Base-by-base conservation (phyloP, 148 eudicot species). In the Arctostaphylos glauca region DNA sequence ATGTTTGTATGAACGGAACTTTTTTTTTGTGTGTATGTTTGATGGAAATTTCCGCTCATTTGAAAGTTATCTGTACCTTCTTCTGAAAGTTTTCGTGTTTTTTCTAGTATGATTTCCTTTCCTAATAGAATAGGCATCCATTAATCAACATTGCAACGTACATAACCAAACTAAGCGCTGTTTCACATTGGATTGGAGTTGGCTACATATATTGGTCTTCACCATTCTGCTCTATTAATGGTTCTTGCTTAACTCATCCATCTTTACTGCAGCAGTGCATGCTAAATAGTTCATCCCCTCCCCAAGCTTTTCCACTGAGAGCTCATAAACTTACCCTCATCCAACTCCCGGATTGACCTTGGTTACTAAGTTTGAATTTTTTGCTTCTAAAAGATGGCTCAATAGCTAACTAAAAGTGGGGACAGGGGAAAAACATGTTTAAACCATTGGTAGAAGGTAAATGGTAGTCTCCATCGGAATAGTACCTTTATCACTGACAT, bases 1-100 rank as follows among this genome's bases (percentile, higher is more conserved):
- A 41, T 62, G 54, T 76, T 71, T 84, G 55, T 78, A 31, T 53
- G 48, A 16, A 75, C 82, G 80, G 58, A 74, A 76, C 47, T 68
- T 84, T 75, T 9, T 47, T 18, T 31, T 31, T 31, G 0, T 31
- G 0, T 31, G 38, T n/a, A n/a, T 31, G 38, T 31, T 31, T 31
- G 38, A 31, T 31, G 38, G 38, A 31, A 31, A 31, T 31, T 31
- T 44, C 52, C 46, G 23, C 52, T 14, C 0, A 18, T 72, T 72
- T 46, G 23, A 44, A 74, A 41, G 13, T 54, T 54, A 54, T 54
- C 21, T 56, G 48, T 54, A 31, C 16, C 16, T 77, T 77, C 47
- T 13, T 25, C 13, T 54, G 64, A 38, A 54, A 1, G 44, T 54
- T 41, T 16, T 38, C 14, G 50, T 2, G 18, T 44, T 21, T 47